Evolutionary conservation across 73 alveolate genomes (phyloP).

Genomic region (Tetrahymena borealis): DNA sequence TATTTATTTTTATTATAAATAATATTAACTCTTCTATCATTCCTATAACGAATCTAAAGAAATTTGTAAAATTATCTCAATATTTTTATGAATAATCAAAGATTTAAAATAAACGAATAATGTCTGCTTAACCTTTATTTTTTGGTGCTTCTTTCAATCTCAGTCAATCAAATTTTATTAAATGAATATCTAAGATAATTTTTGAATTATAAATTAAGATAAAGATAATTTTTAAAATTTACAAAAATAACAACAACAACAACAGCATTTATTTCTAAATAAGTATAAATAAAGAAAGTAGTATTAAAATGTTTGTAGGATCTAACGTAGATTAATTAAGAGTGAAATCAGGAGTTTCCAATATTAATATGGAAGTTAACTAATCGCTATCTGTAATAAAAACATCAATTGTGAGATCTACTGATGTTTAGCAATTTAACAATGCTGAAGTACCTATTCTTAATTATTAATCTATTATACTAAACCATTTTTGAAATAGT

Average conservation of each 20-base stretch:
- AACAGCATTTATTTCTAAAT: too few species aligned
- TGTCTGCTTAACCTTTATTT: not conserved
- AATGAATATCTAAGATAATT: not conserved
- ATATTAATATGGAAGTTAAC: not conserved
- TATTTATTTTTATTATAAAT: too few species aligned
- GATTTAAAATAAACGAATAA: not conserved
- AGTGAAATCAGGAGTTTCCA: not conserved
- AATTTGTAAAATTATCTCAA: too few species aligned
- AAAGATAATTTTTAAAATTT: not conserved
- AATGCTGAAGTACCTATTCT: not conserved
- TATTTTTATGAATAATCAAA: not conserved
- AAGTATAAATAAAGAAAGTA: not conserved
- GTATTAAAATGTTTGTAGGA: not conserved
- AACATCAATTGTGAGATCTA: not conserved
- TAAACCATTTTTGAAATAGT: not conserved
- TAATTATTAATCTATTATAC: not conserved
- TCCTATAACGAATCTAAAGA: too few species aligned
- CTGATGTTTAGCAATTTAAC: not conserved
- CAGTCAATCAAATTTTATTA: not conserved
- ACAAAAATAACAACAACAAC: not conserved
- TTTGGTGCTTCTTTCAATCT: not conserved
- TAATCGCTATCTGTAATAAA: not conserved
- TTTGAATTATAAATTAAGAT: not conserved
- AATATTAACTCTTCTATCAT: too few species aligned
- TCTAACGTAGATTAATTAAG: not conserved